A percentile compares a stretch with the other conserved stretches of the same genome.
Evolutionary conservation across 2,329 filamentous ascomycete genomes (phyloP).

Genomic region (Pseudogymnoascus sp.): DNA sequence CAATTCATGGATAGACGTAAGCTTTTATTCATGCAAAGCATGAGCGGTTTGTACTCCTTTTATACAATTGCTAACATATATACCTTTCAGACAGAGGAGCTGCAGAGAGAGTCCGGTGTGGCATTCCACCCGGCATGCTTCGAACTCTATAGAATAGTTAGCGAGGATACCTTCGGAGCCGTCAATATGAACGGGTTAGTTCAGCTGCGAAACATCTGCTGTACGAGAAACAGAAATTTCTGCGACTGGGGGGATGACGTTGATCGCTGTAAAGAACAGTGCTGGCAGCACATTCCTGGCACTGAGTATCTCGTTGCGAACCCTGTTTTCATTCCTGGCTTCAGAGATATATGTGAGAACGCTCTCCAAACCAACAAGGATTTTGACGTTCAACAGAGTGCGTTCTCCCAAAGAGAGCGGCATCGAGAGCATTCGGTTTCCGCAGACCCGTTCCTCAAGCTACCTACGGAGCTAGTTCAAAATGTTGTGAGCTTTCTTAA

Average conservation of each 20-base stretch:
- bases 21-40: neutral
- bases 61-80: neutral
- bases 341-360: constrained; percentile 16
- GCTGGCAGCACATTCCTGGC: constrained; percentile 17
- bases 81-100: neutral
- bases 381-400: neutral
- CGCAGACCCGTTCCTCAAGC: constrained; percentile 17
- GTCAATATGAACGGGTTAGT: constrained; percentile 15
- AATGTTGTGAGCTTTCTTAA: constrained; percentile 18
- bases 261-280: neutral
- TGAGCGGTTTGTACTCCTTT: neutral
- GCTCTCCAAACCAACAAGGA: neutral
- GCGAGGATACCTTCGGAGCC: neutral
- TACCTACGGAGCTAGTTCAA: constrained; percentile 21
- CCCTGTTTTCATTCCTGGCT: constrained; percentile 21
- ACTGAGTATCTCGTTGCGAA: constrained; percentile 23
- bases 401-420: neutral
- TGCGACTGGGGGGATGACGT: neutral
- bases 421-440: neutral
- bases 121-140: constrained; percentile 21
- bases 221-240: neutral
- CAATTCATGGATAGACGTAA: neutral
- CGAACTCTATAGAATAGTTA: constrained; percentile 16
- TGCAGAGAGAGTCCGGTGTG: constrained; percentile 15
- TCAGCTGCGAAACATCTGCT: neutral